Evolutionary conservation across 2,329 filamentous ascomycete genomes (phyloP).

Genomic region (Chrysoporthe austroafricana): DNA sequence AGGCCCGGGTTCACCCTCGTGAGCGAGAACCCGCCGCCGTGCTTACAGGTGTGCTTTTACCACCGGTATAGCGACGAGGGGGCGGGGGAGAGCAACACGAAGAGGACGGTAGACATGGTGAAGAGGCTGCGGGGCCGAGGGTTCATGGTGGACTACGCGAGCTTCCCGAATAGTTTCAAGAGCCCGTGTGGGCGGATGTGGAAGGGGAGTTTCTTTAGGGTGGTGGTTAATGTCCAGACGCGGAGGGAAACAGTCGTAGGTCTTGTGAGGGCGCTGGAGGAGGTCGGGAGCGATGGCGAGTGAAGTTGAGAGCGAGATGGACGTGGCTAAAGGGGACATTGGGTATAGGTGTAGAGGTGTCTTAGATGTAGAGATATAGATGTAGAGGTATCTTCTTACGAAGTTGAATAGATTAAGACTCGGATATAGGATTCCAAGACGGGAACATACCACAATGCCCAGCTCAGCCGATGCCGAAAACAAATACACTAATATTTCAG

Average conservation of each 20-base stretch:
- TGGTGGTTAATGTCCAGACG: conserved; percentile 63
- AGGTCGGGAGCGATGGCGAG: conserved; percentile 42
- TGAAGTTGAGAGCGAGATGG: background rate
- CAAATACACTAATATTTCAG: background rate
- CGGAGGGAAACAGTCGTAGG: conserved; percentile 54
- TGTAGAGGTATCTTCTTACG: background rate
- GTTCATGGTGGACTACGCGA: conserved; percentile 67
- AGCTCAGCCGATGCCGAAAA: background rate
- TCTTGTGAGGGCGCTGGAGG: conserved; percentile 57
- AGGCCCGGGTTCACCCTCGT: conserved; percentile 70
- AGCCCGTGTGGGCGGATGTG: background rate
- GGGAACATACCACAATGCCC: background rate
- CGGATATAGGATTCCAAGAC: background rate
- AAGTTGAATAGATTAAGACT: background rate
- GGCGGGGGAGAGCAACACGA: conserved; percentile 51
- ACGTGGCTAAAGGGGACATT: background rate
- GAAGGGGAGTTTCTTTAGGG: conserved; percentile 60
- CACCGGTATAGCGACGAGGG: conserved; percentile 59
- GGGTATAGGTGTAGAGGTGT: background rate
- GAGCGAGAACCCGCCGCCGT: conserved; percentile 77
- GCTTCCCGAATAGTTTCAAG: conserved; percentile 43
- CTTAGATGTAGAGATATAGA: background rate
- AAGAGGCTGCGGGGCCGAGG: conserved; percentile 52
- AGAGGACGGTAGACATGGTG: conserved; percentile 53
- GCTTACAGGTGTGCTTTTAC: conserved; percentile 95